These are phyloP conservation scores for Fusarium hainanense DNA, from an alignment of 2,329 filamentous ascomycete species.

Conservation along the genomic window DNA sequence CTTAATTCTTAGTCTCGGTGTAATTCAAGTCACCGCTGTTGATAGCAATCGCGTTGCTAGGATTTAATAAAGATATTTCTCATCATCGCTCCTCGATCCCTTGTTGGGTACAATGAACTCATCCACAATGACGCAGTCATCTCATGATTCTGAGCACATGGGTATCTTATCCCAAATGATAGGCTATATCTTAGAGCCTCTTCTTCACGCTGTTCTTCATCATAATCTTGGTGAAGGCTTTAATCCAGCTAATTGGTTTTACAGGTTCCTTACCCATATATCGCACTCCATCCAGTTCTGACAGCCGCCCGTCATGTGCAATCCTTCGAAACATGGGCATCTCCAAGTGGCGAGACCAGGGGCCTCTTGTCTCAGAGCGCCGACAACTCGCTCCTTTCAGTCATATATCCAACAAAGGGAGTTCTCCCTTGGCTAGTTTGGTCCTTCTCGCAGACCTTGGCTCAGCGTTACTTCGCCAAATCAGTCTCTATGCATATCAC, in stretches of 20 bases:
- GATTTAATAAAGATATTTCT: not conserved
- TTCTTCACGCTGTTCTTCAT: not conserved
- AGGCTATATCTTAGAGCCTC: not conserved
- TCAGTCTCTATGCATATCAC: accelerated
- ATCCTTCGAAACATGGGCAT: not conserved
- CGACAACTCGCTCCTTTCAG: not conserved
- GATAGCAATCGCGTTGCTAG: not conserved
- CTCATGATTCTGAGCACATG: not conserved
- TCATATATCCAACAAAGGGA: not conserved
- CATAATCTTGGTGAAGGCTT: accelerated
- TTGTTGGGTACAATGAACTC: not conserved
- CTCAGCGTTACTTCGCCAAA: not conserved
- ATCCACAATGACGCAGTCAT: not conserved
- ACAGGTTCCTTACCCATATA: slow-evolving; percentile 3
- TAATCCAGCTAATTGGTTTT: not conserved
- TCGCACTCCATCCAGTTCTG: not conserved
- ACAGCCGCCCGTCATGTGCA: not conserved
- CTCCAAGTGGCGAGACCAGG: too few relatives aligned
- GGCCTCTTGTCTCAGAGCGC: too few relatives aligned
- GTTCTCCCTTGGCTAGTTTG: not conserved
- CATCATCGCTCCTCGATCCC: accelerated
- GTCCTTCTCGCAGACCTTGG: not conserved
- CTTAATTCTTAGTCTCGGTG: accelerated
- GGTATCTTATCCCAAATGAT: not conserved
- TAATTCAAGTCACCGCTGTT: not conserved